Evolutionary conservation across 2,329 filamentous ascomycete genomes (phyloP), one percentile per base, ranked within the genome.

Genomic region (Nemania serpens): DNA sequence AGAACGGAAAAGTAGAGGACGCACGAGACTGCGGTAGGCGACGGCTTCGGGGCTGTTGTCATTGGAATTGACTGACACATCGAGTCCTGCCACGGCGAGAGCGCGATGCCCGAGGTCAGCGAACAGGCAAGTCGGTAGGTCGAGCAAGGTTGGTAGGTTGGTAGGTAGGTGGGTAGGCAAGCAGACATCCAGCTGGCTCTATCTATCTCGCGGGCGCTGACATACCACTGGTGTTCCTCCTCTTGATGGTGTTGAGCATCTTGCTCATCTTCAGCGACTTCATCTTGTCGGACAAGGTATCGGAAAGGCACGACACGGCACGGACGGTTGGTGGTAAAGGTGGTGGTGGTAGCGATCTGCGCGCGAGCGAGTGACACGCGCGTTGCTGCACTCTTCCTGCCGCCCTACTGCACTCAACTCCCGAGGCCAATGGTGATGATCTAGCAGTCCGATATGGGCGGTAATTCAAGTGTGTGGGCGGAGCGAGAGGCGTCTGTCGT

Each of bases 41-140:
- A 84, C 88, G 61, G 81, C 84, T 76, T 91, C 89, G 56, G 89
- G 90, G 13, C 84, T 84, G 69, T 88, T 86, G 61, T 79, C 78
- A 29, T 73, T 68, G 46, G 72, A 68, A 63, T 74, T 72, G 53
- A 65, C 60, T 10, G 69, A 66, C 15, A 71, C 58, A 41, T 68
- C 68, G 52, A 58, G 58, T 20, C 50, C 67, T 69, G 25, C 43
- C 18, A n/a, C 25, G 11, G 5, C n/a, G 39, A 22, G 52, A 53
- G 55, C 36, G 57, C 41, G 42, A 39, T 25, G 20, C 18, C 37
- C 29, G 11, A 20, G 34, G 58, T 65, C 37, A 63, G 63, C 52
- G 17, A 51, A 41, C 12, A n/a, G 42, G 22, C 34, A n/a, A 20
- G 33, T 33, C 17, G 46, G 34, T n/a, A 48, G 3, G 37, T 43